Base-by-base conservation (phyloP, 108 stramenopile genomes). In the Ochromonas danica region DNA sequence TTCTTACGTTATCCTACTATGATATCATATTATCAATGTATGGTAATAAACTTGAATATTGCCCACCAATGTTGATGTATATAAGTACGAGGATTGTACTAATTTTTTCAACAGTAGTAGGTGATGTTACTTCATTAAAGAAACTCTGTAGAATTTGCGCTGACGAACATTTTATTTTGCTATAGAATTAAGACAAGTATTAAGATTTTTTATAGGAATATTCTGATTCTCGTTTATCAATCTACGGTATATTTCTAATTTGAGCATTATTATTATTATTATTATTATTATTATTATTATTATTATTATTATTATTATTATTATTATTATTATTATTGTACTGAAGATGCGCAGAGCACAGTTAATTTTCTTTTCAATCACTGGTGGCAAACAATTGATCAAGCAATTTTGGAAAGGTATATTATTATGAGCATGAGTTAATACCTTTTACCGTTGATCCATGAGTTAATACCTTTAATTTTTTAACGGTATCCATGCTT, bases 261-360 rank as follows among this genome's bases (percentile, higher is more conserved):
- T 57, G 51, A 57, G 51, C 51, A 57, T 57, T 57, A 57, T 57
- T 22, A 57, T 57, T 57, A 57, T 57, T 22, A 57, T 57, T 57
- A 57, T 57, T 57, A 57, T 57, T 57, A 57, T 57, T 57, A 57
- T 57, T 57, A 57, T 57, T 57, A 10, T 57, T 57, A 57, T 57
- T 57, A 57, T 57, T 57, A 57, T 22, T 57, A 10, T 57, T 57
- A 57, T 57, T 57, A 57, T 57, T 57, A 57, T 57, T 57, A 57
- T 57, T 57, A 57, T 57, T 57, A 57, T 57, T 57, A 57, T 57
- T 57, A 57, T 57, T 57, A 57, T 57, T 57, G 51, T 57, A 57
- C 51, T 57, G 51, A 57, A 57, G 51, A 57, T 57, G 51, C 51
- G 51, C 51, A 57, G 51, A 57, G 51, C 51, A 57, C 51, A 57